Percentiles rank a stretch among this genome's conserved stretches.
These are phyloP conservation scores for Backusella psychrophila DNA, from an alignment of 192 early-diverging fungal genomes.

Conservation along the genomic window DNA sequence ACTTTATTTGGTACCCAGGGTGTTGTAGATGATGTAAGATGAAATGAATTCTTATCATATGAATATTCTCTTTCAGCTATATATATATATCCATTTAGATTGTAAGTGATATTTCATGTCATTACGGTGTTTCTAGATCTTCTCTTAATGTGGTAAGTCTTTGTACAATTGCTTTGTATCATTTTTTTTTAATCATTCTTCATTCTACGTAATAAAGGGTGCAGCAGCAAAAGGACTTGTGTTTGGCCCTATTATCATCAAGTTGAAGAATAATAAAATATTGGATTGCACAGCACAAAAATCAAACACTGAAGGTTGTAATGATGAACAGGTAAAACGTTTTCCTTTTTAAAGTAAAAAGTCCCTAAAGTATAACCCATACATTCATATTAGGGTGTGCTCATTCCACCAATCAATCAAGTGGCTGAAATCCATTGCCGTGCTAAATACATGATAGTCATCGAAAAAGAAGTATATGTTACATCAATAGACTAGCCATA, in stretches of 20 bases:
- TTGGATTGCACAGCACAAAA: slow-evolving; percentile 12
- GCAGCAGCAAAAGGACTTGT: slow-evolving; percentile 30
- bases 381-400: neutral
- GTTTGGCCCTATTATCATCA: slow-evolving; percentile 25
- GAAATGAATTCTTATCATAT: neutral
- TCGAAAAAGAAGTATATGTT: slow-evolving; percentile 32
- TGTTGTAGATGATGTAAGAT: slow-evolving; percentile 19
- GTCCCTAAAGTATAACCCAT: neutral
- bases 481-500: neutral
- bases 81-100: slow-evolving; percentile 13
- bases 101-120: slow-evolving; percentile 20
- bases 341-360: neutral
- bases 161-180: neutral
- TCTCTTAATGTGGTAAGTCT: slow-evolving; percentile 27
- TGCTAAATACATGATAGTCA: slow-evolving; percentile 20
- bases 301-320: neutral
- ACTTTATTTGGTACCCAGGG: slow-evolving; percentile 19
- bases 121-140: slow-evolving; percentile 22
- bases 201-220: slow-evolving; percentile 3
- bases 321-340: neutral
- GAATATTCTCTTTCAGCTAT: neutral
- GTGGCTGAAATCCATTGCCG: slow-evolving; percentile 16
- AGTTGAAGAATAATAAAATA: slow-evolving; percentile 16
- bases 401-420: slow-evolving; percentile 17
- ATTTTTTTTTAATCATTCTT: neutral